A percentile compares a stretch with the other conserved stretches of the same genome.
These are phyloP conservation scores for Acrodontium crateriforme DNA, from an alignment of 2,329 filamentous ascomycete species.

Conservation along the genomic window DNA sequence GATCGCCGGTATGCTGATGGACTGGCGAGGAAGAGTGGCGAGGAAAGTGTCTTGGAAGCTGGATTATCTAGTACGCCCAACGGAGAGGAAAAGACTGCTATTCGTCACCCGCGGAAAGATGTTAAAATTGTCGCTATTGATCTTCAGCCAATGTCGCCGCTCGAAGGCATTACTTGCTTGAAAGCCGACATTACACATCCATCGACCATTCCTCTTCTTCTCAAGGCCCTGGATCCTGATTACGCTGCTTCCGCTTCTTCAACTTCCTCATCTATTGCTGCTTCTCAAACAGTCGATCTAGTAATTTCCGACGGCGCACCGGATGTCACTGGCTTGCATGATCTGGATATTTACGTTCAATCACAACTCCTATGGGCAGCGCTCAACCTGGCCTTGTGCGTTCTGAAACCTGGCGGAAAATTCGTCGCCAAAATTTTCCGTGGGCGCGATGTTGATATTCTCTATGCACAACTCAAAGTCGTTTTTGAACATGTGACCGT, in stretches of 20 bases:
- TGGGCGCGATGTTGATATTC: constrained; percentile 83
- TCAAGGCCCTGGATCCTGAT: constrained; percentile 68
- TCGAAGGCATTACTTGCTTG: constrained; percentile 83
- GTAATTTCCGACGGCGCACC: constrained; percentile 92
- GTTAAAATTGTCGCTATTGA: constrained; percentile 95
- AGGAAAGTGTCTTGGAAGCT: background rate
- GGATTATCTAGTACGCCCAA: constrained; percentile 1
- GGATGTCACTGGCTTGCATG: constrained; percentile 91
- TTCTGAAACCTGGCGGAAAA: constrained; percentile 81
- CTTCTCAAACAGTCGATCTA: constrained; percentile 69
- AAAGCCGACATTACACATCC: constrained; percentile 96
- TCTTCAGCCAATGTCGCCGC: constrained; percentile 84
- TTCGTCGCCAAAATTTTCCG: constrained; percentile 98
- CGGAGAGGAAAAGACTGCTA: no score
- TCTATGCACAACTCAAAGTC: constrained; percentile 85
- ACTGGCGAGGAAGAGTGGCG: constrained; percentile 6
- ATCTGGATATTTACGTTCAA: constrained; percentile 96
- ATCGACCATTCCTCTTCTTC: constrained; percentile 77
- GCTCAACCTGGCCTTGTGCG: constrained; percentile 82
- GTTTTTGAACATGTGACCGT: constrained; percentile 82
- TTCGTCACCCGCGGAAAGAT: constrained; percentile 30
- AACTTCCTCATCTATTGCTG: constrained; percentile 24
- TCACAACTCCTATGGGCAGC: constrained; percentile 89
- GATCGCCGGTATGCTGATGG: constrained; percentile 53
- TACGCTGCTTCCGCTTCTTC: constrained; percentile 23